phyloP scores from a whole-genome alignment of 2,329 filamentous ascomycete genomes.

The Trichoderma atroviride region DNA sequence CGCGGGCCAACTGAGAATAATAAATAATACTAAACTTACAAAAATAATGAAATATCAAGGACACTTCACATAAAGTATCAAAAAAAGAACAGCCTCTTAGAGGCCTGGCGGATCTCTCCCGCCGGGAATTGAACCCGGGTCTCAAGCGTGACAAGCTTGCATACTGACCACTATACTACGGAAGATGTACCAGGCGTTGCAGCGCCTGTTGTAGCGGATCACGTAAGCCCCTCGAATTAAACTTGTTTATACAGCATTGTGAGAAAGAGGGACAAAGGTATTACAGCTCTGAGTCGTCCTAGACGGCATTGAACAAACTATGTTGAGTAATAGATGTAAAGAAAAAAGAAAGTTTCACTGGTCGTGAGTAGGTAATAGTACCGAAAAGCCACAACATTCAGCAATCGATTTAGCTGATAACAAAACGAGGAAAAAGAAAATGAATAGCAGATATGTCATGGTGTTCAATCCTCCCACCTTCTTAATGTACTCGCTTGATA shows the following conservation, averaged over 20 bases:
- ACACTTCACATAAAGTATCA: not conserved
- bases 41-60: not conserved
- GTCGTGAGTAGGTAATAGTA: no score
- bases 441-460: not conserved
- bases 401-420: not conserved
- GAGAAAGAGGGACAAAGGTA: not conserved
- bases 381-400: not conserved
- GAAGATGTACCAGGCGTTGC: conserved; percentile 22
- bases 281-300: no score
- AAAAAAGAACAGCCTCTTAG: conserved; percentile 7
- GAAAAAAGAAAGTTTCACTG: not conserved
- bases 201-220: conserved; percentile 25
- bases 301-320: no score
- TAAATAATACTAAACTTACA: not conserved
- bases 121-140: conserved; percentile 26
- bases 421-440: not conserved
- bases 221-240: not conserved
- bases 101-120: conserved; percentile 24
- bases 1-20: not conserved
- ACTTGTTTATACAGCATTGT: not conserved
- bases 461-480: not conserved
- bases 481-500: not conserved
- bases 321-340: not conserved
- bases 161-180: conserved; percentile 27
- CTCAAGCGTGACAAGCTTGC: conserved; percentile 27